Percentiles rank a stretch among this genome's conserved stretches.
phyloP scores from a whole-genome alignment of 495 filamentous ascomycete genomes.

The Hypoxylon trugodes region DNA sequence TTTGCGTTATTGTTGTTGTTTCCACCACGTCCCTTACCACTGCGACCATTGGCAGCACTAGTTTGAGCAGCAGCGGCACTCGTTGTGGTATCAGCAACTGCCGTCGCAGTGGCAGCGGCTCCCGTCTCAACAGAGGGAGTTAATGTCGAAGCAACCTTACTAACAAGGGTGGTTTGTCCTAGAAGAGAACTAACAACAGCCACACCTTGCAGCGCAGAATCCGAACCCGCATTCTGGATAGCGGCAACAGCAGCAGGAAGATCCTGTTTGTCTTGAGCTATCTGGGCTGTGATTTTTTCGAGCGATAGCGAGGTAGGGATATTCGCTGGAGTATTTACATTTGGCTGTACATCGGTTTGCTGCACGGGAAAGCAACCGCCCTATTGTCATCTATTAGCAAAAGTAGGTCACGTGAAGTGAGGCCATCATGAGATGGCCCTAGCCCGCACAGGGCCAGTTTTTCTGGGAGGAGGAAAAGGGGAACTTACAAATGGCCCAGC shows the following conservation, averaged over 20 bases:
- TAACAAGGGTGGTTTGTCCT: slow-evolving; percentile 25
- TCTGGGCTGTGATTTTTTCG: slow-evolving; percentile 42
- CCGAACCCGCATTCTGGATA: slow-evolving; percentile 46
- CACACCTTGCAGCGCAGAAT: slow-evolving; percentile 42
- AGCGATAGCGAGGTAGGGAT: slow-evolving; percentile 44
- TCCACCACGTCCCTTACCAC: slow-evolving; percentile 10
- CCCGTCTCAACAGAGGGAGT: slow-evolving; percentile 18
- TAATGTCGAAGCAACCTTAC: slow-evolving; percentile 20
- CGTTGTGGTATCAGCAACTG: slow-evolving; percentile 7
- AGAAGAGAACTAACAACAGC: slow-evolving; percentile 40
- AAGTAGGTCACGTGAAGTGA: too few relatives aligned
- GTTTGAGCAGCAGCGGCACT: slow-evolving; percentile 18
- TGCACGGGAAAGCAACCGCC: slow-evolving; percentile 56
- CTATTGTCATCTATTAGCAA: neutral
- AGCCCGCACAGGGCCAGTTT: too few relatives aligned
- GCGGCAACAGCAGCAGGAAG: slow-evolving; percentile 48
- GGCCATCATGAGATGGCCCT: too few relatives aligned
- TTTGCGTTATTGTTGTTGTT: slow-evolving; percentile 26
- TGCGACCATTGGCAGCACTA: neutral
- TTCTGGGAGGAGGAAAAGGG: neutral
- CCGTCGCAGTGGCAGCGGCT: neutral
- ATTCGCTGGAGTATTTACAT: slow-evolving; percentile 47
- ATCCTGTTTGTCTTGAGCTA: slow-evolving; percentile 46
- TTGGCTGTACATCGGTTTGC: slow-evolving; percentile 48
- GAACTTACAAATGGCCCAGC: slow-evolving; percentile 62